phyloP scores from a whole-genome alignment of 208 protist genomes.

The Endotrypanum monterogeii region DNA sequence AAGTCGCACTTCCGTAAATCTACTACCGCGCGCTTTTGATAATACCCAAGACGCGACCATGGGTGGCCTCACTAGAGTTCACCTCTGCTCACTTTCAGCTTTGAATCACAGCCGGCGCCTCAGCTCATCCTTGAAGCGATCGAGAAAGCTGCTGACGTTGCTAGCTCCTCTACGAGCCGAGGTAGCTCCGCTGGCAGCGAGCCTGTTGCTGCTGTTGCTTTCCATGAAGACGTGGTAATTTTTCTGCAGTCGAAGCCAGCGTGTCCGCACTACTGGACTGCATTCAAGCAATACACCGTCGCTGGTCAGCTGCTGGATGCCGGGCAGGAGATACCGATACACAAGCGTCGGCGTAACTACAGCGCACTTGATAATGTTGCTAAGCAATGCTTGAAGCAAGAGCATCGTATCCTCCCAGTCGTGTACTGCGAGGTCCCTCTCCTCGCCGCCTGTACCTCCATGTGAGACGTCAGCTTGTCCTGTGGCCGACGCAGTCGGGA shows the following conservation, averaged over 20 bases:
- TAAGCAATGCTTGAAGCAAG: constrained; percentile 42
- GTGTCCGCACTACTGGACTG: constrained; percentile 38
- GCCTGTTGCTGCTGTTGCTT: constrained; percentile 37
- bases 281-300: constrained; percentile 26
- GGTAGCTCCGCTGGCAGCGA: constrained; percentile 1
- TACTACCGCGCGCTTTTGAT: not conserved
- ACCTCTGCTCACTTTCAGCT: not conserved
- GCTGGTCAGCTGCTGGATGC: constrained; percentile 43
- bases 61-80: not conserved
- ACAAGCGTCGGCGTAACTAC: constrained; percentile 71
- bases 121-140: constrained; percentile 59
- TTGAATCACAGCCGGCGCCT: constrained; percentile 46
- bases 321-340: constrained; percentile 50
- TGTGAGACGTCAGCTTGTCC: too few relatives aligned
- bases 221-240: constrained; percentile 49
- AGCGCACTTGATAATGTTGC: constrained; percentile 52
- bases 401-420: constrained; percentile 51
- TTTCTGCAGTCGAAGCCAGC: constrained; percentile 45
- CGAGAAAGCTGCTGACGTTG: constrained; percentile 40
- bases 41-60: not conserved
- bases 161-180: constrained; percentile 12
- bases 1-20: not conserved
- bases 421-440: constrained; percentile 3
- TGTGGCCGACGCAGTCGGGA: not conserved
- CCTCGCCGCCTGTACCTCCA: not conserved